Evolutionary conservation across 1,139 yeast species (phyloP).

Genomic region (Pneumocystis sp.): DNA sequence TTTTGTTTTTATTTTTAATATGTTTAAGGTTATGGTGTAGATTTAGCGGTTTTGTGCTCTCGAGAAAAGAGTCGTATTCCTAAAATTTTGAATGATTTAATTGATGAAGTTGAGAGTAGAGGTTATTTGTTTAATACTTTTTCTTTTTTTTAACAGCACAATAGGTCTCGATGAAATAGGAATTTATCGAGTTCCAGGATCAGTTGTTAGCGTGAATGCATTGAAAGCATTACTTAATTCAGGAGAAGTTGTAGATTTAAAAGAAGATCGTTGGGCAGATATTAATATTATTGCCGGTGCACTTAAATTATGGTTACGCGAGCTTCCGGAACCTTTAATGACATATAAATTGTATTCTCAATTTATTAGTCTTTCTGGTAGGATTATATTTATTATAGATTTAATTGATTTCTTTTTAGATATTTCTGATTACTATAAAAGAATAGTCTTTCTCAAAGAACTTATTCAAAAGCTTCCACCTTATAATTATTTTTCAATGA

Average conservation of each 20-base stretch:
- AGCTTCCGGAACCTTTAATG: constrained; percentile 73
- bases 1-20: neutral
- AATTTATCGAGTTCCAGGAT: constrained; percentile 79
- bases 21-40: constrained; percentile 70
- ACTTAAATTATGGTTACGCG: constrained; percentile 71
- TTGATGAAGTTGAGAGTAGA: constrained; percentile 61
- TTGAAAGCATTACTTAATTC: constrained; percentile 62
- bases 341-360: constrained; percentile 43
- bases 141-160: neutral
- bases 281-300: constrained; percentile 83
- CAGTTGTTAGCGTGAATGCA: constrained; percentile 59
- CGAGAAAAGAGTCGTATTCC: constrained; percentile 57
- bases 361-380: constrained; percentile 26
- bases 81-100: constrained; percentile 43
- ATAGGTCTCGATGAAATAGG: constrained; percentile 79
- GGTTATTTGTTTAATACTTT: constrained; percentile 4
- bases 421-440: constrained; percentile 17
- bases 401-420: neutral
- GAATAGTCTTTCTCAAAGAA: constrained; percentile 30
- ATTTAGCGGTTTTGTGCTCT: constrained; percentile 56
- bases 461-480: constrained; percentile 43
- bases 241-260: constrained; percentile 50
- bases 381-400: neutral
- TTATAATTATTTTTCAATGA: constrained; percentile 52
- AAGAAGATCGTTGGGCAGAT: constrained; percentile 59